A percentile compares a stretch with the other conserved stretches of the same genome.
phyloP scores from a whole-genome alignment of 768 basidiomycete genomes.

The Hygrocybe coccinea region DNA sequence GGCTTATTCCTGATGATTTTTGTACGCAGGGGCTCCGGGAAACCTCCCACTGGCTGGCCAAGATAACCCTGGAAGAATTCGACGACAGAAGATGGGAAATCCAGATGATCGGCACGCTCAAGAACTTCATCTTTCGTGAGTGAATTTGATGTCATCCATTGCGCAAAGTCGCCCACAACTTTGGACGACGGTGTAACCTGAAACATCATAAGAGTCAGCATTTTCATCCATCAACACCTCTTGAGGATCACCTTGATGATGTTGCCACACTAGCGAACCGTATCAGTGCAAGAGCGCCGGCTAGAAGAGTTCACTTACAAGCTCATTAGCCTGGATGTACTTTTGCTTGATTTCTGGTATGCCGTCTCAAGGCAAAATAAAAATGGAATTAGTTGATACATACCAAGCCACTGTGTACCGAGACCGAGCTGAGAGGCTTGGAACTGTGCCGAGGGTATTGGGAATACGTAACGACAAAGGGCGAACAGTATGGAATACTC shows the following conservation, averaged over 20 bases:
- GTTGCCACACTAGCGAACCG: constrained; percentile 72
- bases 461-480: constrained; percentile 14
- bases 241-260: constrained; percentile 70
- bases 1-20: constrained; percentile 90
- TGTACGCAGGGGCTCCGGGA: constrained; percentile 93
- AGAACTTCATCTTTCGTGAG: constrained; percentile 83
- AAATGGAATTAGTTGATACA: constrained; percentile 16
- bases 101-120: constrained; percentile 79
- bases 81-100: constrained; percentile 95
- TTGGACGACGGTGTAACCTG: constrained; percentile 98
- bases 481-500: constrained; percentile 21
- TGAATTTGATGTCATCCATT: constrained; percentile 97
- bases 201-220: neutral
- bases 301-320: constrained; percentile 47
- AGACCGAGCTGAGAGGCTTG: constrained; percentile 97
- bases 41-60: constrained; percentile 95
- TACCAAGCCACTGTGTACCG: constrained; percentile 92
- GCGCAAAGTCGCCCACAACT: constrained; percentile 98
- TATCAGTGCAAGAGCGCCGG: constrained; percentile 7
- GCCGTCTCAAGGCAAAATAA: constrained; percentile 9
- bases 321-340: constrained; percentile 95
- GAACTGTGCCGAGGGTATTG: constrained; percentile 54
- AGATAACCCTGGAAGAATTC: constrained; percentile 99
- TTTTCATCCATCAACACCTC: constrained; percentile 2
- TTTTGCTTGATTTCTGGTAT: constrained; percentile 88